Evolutionary conservation across 139 green algal species (phyloP).

Genomic region (Pleodorina starrii): DNA sequence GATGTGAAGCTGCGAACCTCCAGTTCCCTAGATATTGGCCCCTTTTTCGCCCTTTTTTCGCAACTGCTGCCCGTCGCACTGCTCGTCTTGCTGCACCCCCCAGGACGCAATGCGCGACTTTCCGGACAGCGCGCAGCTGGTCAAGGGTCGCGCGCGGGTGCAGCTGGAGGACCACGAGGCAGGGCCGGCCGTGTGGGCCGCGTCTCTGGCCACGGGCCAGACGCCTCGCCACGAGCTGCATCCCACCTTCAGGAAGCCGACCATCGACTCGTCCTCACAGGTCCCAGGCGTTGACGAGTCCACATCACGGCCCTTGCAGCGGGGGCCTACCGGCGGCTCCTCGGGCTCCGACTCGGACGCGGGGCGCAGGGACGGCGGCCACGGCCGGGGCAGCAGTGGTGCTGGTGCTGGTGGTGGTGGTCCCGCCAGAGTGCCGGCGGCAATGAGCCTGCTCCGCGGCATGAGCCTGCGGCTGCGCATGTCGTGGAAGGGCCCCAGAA

Average conservation of each 20-base stretch:
- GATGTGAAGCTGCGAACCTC: too few relatives aligned
- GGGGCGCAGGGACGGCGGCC: background rate
- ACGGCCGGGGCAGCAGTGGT: background rate
- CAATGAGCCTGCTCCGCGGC: background rate
- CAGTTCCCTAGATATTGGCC: too few relatives aligned
- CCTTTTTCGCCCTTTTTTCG: too few relatives aligned
- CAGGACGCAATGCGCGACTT: constrained; percentile 42
- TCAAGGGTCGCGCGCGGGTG: constrained; percentile 12
- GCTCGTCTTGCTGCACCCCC: background rate
- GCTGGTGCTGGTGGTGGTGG: background rate
- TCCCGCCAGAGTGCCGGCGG: too few relatives aligned
- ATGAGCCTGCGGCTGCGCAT: background rate
- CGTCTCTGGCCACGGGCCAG: background rate
- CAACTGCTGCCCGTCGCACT: too few relatives aligned
- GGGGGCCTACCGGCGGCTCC: too few relatives aligned
- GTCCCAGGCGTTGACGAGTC: too few relatives aligned
- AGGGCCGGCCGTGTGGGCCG: background rate
- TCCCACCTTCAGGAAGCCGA: too few relatives aligned
- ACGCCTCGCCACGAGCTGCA: background rate
- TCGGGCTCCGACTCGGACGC: too few relatives aligned
- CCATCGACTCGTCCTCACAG: too few relatives aligned
- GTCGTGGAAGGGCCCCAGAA: background rate
- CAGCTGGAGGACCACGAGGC: constrained; percentile 30
- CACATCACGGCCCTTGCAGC: too few relatives aligned
- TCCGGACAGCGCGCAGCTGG: constrained; percentile 22